Base-by-base conservation (phyloP, 208 protist genomes). In the Vickermania ingenoplastis region DNA sequence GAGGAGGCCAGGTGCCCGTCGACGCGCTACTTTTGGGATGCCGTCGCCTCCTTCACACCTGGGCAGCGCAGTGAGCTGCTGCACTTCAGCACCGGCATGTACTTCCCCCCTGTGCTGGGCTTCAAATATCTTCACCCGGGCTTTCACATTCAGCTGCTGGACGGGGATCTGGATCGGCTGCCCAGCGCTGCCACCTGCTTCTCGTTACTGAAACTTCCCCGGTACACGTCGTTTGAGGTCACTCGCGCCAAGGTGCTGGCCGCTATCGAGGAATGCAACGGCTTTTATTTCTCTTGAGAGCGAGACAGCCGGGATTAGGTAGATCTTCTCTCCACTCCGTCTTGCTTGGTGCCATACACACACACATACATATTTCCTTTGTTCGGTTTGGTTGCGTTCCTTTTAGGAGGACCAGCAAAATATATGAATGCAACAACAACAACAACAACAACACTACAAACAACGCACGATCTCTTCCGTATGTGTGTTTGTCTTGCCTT, bases 121-220 rank as follows among this genome's bases (percentile, higher is more conserved):
- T 98, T 98, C 65, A 67, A 75, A 41, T 91, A 91, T 59, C 73
- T 97, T 11, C 75, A 88, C 13, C 95, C 93, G 14, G 81, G 79
- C 1, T 96, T 97, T 59, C 89, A 86, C 63, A 57, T 98, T 23
- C 71, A 94, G 41, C 52, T 94, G 27, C 62, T 88, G 30, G 59
- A 61, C 13, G 64, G 61, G 31, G n/a, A 53, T 11, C 65, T 69
- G 36, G 70, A 91, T n/a, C 63, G 83, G 3, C 67, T 98, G 21
- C 95, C 95, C 3, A 93, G 92, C 0, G 78, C 89, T 1, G 73
- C 88, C 0, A 98, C 95, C 45, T 98, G 95, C 63, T 96, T 97
- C 64, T 97, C 90, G 14, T 86, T 87, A 29, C 65, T 98, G 24
- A 97, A 97, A 73, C 61, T 98, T 27, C 95, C 95, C 14, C 77